A percentile compares a stretch with the other conserved stretches of the same genome.
Conservation (phyloP, 1,284 basidiomycete genomes). For the Apiotrichum domesticum region DNA sequence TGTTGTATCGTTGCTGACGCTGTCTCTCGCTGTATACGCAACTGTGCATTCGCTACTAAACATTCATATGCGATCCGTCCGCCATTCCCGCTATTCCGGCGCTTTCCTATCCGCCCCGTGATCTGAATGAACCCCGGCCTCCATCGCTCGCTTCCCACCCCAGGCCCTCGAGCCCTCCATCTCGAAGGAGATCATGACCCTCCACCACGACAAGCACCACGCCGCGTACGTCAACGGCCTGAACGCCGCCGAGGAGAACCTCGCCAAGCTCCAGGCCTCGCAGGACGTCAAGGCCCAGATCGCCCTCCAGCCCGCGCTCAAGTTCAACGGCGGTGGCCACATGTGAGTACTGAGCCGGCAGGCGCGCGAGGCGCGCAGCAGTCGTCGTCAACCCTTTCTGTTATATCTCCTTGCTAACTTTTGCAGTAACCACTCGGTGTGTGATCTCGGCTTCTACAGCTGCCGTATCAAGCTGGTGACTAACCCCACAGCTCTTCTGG, state of each 20-base stretch:
- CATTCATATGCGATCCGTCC: no score
- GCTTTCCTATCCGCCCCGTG: no score
- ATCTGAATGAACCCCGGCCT: background rate
- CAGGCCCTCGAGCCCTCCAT: conserved; percentile 55
- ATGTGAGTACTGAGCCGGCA: conserved; percentile 26
- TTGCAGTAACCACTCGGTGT: conserved; percentile 42
- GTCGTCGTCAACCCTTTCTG: no score
- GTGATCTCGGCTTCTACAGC: conserved; percentile 4
- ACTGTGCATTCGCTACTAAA: background rate
- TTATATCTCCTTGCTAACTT: background rate
- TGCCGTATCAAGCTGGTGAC: background rate
- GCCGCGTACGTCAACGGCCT: conserved; percentile 86
- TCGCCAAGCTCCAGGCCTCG: conserved; percentile 53
- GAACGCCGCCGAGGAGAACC: conserved; percentile 83
- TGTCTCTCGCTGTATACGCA: no score
- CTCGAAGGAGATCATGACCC: conserved; percentile 71
- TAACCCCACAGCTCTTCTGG: conserved; percentile 80
- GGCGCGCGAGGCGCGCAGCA: no score
- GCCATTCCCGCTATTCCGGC: no score
- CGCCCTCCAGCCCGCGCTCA: conserved; percentile 74
- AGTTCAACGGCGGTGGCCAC: conserved; percentile 84
- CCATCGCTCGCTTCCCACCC: background rate
- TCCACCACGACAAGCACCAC: conserved; percentile 96
- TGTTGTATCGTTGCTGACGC: no score
- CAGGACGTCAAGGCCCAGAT: conserved; percentile 72